These are phyloP conservation scores for Exophiala sp. DNA, from an alignment of 2,329 filamentous ascomycete species.

Conservation along the genomic window DNA sequence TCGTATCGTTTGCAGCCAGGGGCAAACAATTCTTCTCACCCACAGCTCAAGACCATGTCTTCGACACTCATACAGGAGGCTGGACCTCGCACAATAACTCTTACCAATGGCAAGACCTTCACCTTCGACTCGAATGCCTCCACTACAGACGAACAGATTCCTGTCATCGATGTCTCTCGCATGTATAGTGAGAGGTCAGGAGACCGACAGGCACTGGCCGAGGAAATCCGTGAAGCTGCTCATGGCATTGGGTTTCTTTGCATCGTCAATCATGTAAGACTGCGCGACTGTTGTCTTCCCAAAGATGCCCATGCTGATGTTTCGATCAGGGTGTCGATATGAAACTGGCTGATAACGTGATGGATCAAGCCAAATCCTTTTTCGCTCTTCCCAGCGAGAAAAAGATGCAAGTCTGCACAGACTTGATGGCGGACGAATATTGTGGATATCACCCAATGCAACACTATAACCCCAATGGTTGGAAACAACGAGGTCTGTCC, in stretches of 20 bases:
- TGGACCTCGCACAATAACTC: conserved; percentile 11
- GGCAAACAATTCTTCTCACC: too few species aligned
- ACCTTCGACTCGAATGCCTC: conserved; percentile 17
- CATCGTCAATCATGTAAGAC: conserved; percentile 32
- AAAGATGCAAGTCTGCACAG: conserved; percentile 45
- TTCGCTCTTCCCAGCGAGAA: conserved; percentile 42
- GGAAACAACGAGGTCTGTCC: conserved; percentile 17
- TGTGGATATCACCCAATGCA: conserved; percentile 16
- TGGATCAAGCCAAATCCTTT: conserved; percentile 39
- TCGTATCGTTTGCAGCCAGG: too few species aligned
- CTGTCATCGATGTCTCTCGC: conserved; percentile 42
- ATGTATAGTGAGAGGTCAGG: conserved; percentile 36
- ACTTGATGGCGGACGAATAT: conserved; percentile 16
- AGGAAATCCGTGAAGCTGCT: conserved; percentile 39
- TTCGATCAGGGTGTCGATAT: conserved; percentile 32
- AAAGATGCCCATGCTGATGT: conserved; percentile 36
- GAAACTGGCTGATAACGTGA: conserved; percentile 31
- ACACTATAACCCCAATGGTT: conserved; percentile 14
- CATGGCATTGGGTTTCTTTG: conserved; percentile 37
- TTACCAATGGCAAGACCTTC: conserved; percentile 18
- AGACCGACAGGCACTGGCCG: conserved; percentile 38
- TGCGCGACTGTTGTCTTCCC: too few species aligned
- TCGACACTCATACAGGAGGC: neutral
- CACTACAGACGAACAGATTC: conserved; percentile 31
- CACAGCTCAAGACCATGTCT: neutral